Conservation (phyloP, 495 filamentous ascomycete species). For the Venustampulla echinocandica region DNA sequence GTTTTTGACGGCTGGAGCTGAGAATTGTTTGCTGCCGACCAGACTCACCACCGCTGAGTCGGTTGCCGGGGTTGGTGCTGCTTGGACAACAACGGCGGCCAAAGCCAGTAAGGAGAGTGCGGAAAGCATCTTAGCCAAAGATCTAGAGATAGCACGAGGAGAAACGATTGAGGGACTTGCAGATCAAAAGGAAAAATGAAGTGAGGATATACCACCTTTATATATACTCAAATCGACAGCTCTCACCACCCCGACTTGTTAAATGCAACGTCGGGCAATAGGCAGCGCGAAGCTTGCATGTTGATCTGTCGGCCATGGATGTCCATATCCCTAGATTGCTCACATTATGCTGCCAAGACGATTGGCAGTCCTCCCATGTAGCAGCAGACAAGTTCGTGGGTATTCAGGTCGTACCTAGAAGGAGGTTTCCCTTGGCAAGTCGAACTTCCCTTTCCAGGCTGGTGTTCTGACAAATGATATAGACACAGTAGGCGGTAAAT, state of each 20-base stretch:
- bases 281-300: not conserved
- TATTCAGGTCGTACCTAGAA: conserved; percentile 9
- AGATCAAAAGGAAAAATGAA: not conserved
- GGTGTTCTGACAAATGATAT: not conserved
- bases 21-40: conserved; percentile 5
- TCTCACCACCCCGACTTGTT: not conserved
- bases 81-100: conserved; percentile 11
- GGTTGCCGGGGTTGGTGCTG: conserved; percentile 5
- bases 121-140: conserved; percentile 18
- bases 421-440: conserved; percentile 9
- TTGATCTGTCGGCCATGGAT: not conserved
- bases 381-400: not conserved
- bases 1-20: conserved; percentile 19
- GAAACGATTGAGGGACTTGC: conserved; percentile 1
- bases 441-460: conserved; percentile 17
- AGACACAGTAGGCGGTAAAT: not conserved
- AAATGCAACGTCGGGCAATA: not conserved
- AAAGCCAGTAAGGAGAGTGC: conserved; percentile 11
- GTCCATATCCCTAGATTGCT: not conserved
- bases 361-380: conserved; percentile 7
- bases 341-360: not conserved
- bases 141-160: not conserved
- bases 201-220: not conserved
- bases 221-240: conserved; percentile 14
- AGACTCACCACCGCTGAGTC: not conserved